A percentile compares a stretch with the other conserved stretches of the same genome.
Evolutionary conservation across 2,329 filamentous ascomycete genomes (phyloP).

Genomic region (Aspergillus carbonarius): DNA sequence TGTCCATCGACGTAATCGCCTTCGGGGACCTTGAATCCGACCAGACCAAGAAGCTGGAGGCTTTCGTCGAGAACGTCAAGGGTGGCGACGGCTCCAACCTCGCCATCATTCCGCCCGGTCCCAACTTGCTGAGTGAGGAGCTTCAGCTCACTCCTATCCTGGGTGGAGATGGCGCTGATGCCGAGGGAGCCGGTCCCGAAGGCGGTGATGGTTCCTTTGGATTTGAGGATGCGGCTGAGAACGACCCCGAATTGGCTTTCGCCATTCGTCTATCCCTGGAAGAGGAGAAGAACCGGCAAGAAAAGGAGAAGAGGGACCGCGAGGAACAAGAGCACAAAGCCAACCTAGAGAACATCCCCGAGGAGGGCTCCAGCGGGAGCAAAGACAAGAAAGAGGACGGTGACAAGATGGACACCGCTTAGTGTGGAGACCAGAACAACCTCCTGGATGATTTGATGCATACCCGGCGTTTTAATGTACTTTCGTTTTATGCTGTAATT

Average conservation of each 20-base stretch:
- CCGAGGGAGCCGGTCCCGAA: constrained; percentile 46
- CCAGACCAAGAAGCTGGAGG: constrained; percentile 81
- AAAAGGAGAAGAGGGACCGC: constrained; percentile 76
- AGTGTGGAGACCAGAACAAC: constrained; percentile 31
- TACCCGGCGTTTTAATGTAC: constrained; percentile 37
- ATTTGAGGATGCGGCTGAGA: constrained; percentile 80
- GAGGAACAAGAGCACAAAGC: constrained; percentile 71
- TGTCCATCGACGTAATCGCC: constrained; percentile 89
- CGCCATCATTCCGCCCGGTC: constrained; percentile 84
- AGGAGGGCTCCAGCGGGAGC: constrained; percentile 63
- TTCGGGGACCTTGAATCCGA: constrained; percentile 94
- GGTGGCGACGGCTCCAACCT: constrained; percentile 87
- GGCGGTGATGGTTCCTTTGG: constrained; percentile 61
- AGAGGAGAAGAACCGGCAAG: constrained; percentile 91
- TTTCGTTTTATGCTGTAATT: constrained; percentile 17
- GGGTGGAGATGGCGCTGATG: constrained; percentile 72
- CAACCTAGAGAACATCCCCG: constrained; percentile 76
- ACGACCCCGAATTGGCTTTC: constrained; percentile 87
- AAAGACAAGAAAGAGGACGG: constrained; percentile 56
- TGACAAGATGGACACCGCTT: constrained; percentile 92
- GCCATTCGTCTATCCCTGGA: constrained; percentile 97
- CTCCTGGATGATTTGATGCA: constrained; percentile 35
- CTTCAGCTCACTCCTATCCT: constrained; percentile 87
- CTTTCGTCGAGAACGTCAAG: constrained; percentile 93
- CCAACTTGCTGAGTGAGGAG: constrained; percentile 88